phyloP scores from a whole-genome alignment of 495 filamentous ascomycete species.

The Aspergillus conjunctus region DNA sequence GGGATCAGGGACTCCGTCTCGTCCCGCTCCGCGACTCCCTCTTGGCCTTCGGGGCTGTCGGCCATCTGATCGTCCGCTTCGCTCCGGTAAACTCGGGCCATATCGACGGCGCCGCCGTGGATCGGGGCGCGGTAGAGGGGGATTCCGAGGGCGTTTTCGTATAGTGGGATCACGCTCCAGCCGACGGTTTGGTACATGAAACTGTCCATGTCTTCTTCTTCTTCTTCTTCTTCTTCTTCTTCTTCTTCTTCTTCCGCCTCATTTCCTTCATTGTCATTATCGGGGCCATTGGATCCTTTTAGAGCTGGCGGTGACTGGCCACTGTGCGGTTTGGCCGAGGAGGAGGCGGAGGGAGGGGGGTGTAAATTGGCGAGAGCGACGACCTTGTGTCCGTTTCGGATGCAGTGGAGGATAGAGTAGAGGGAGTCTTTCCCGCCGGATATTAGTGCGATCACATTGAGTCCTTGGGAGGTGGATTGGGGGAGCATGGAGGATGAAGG shows the following conservation, averaged over 20 bases:
- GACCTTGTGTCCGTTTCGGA: conserved; percentile 80
- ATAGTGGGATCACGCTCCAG: conserved; percentile 83
- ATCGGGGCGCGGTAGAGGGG: conserved; percentile 82
- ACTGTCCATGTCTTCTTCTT: conserved; percentile 65
- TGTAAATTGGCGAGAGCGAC: conserved; percentile 88
- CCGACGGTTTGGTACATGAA: conserved; percentile 99
- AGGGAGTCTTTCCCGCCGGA: conserved; percentile 98
- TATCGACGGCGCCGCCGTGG: conserved; percentile 64
- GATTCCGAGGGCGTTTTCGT: conserved; percentile 71
- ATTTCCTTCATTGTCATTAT: neutral
- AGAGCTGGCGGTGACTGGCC: too few relatives aligned
- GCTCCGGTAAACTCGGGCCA: conserved; percentile 35
- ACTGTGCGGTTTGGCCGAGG: neutral
- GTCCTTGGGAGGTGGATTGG: conserved; percentile 24
- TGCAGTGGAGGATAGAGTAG: conserved; percentile 87
- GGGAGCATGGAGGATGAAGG: conserved; percentile 1
- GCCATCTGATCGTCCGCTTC: conserved; percentile 24
- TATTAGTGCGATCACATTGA: conserved; percentile 88
- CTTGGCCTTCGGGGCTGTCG: conserved; percentile 2
- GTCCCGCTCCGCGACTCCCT: conserved; percentile 45
- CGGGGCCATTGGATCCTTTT: neutral
- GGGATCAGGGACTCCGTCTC: conserved; percentile 87
- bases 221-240: conserved; percentile 5
- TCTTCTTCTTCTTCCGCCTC: neutral
- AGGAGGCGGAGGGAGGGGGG: conserved; percentile 44